phyloP scores from a whole-genome alignment of 129 eudicot genomes.

The Flaveria trinervia region DNA sequence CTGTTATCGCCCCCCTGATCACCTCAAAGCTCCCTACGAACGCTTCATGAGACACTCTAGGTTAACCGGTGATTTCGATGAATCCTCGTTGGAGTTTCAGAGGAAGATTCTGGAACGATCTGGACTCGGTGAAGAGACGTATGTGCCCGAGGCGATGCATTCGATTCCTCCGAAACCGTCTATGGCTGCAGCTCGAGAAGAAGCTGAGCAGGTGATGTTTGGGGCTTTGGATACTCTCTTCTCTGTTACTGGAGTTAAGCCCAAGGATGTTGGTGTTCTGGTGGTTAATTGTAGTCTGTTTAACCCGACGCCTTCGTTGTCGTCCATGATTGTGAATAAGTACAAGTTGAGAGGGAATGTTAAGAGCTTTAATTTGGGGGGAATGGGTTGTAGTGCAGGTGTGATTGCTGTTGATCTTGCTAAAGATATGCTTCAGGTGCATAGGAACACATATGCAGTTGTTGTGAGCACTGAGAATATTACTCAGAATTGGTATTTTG shows the following conservation, averaged over 20 bases:
- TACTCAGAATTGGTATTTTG: constrained; percentile 1
- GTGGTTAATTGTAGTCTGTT: constrained; percentile 78
- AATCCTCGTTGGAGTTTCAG: constrained; percentile 53
- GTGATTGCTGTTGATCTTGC: not conserved
- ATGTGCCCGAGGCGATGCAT: constrained; percentile 74
- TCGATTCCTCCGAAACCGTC: constrained; percentile 54
- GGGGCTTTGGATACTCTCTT: constrained; percentile 62
- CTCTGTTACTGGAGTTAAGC: constrained; percentile 41
- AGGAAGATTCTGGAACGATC: constrained; percentile 54
- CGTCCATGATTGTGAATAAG: constrained; percentile 74
- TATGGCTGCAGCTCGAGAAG: constrained; percentile 72
- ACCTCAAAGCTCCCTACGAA: constrained; percentile 35
- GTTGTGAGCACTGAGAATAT: constrained; percentile 8
- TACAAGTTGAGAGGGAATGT: constrained; percentile 57
- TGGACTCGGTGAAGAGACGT: constrained; percentile 61
- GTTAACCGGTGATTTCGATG: constrained; percentile 53
- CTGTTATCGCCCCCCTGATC: constrained; percentile 49
- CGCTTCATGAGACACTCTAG: constrained; percentile 46
- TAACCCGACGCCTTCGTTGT: constrained; percentile 66
- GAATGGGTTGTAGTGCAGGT: constrained; percentile 1
- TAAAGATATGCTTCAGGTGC: not conserved
- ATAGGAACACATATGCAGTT: not conserved
- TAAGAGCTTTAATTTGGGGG: not conserved
- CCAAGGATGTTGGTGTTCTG: constrained; percentile 66
- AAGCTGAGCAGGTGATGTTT: constrained; percentile 72